phyloP scores from a whole-genome alignment of 768 basidiomycete genomes.

The Fibroporia radiculosa region DNA sequence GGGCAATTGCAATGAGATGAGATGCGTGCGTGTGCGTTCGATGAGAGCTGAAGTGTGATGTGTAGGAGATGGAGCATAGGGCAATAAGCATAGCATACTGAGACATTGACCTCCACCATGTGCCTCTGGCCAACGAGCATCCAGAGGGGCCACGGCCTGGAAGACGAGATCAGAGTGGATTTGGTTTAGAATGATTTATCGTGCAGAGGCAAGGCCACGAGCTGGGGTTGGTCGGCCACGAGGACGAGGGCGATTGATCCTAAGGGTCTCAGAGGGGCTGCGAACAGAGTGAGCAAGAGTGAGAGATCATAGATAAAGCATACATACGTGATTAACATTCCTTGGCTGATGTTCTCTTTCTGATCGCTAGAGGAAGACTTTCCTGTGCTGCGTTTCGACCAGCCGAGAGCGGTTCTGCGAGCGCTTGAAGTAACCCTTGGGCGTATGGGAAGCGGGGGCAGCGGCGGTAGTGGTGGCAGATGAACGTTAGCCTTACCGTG shows the following conservation, averaged over 20 bases:
- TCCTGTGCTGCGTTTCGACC: constrained; percentile 53
- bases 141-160: not conserved
- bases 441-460: constrained; percentile 29
- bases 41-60: not conserved
- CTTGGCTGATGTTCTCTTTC: constrained; percentile 37
- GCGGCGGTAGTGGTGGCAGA: no score
- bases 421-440: constrained; percentile 49
- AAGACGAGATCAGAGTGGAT: not conserved
- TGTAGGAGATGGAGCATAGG: constrained; percentile 20
- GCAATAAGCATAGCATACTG: constrained; percentile 28
- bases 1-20: not conserved
- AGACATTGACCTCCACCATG: constrained; percentile 3
- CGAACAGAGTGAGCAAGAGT: not conserved
- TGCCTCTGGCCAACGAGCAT: not conserved
- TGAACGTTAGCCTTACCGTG: constrained; percentile 23
- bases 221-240: constrained; percentile 33
- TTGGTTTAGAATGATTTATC: constrained; percentile 11
- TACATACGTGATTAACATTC: constrained; percentile 49
- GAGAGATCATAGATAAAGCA: not conserved
- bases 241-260: constrained; percentile 40
- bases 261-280: constrained; percentile 34
- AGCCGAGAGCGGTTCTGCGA: constrained; percentile 51
- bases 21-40: not conserved
- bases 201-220: constrained; percentile 20
- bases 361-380: constrained; percentile 32